Percentiles rank a stretch among this genome's conserved stretches.
Conservation (phyloP, 345 rosid species). For the Combretum micranthum region DNA sequence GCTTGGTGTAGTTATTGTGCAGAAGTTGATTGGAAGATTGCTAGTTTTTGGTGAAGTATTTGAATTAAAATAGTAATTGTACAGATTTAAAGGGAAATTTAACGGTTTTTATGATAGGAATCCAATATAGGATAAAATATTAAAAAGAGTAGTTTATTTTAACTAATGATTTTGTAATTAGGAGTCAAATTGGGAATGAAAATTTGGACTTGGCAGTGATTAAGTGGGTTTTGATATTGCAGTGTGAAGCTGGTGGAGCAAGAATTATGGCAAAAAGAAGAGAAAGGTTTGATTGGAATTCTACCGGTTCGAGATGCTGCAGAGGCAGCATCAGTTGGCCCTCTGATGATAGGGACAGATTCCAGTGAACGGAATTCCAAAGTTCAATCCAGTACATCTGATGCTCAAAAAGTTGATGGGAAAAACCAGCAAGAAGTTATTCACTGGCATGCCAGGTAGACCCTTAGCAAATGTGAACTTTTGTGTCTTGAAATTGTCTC, state of each 20-base stretch:
- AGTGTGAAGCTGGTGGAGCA: conserved; percentile 98
- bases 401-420: conserved; percentile 68
- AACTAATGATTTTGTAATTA: conserved; percentile 11
- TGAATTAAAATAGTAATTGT: too few relatives aligned
- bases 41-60: too few relatives aligned
- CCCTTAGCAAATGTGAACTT: neutral
- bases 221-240: conserved; percentile 1
- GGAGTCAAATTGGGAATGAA: conserved; percentile 2
- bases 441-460: conserved; percentile 92
- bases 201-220: neutral
- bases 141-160: neutral
- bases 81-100: too few relatives aligned
- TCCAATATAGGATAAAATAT: too few relatives aligned
- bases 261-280: conserved; percentile 98
- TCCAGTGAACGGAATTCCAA: conserved; percentile 54
- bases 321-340: conserved; percentile 41
- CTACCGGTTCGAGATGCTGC: conserved; percentile 88
- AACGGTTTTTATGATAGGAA: too few relatives aligned
- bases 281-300: conserved; percentile 91
- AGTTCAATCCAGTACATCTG: conserved; percentile 51
- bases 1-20: too few relatives aligned
- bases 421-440: conserved; percentile 72
- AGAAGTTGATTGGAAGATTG: too few relatives aligned
- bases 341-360: conserved; percentile 53
- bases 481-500: neutral